Percentiles rank a stretch among this genome's conserved stretches.
Conservation (phyloP, 805 yeast species). For the Starmerella etchellsii region DNA sequence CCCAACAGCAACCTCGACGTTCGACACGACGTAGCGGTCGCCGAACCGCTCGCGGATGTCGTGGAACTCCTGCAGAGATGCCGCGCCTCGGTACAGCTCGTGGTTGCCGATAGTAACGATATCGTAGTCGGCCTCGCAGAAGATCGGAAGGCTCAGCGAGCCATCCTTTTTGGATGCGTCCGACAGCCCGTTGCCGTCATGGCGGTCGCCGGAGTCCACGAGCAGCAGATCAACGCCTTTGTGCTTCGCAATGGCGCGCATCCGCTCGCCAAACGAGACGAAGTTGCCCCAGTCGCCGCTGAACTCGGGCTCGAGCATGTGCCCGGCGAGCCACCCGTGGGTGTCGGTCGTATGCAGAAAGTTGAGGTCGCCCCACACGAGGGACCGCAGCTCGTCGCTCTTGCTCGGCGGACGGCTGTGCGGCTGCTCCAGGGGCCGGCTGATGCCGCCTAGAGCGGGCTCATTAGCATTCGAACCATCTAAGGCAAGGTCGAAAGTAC, state of each 20-base stretch:
- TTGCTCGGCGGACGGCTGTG: slow-evolving; percentile 7
- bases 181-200: slow-evolving; percentile 76
- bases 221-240: slow-evolving; percentile 49
- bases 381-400: slow-evolving; percentile 33
- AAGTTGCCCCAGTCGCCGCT: slow-evolving; percentile 89
- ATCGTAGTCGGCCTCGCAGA: slow-evolving; percentile 54
- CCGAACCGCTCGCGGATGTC: slow-evolving; percentile 40
- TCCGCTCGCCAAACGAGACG: slow-evolving; percentile 45
- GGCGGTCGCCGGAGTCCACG: slow-evolving; percentile 82
- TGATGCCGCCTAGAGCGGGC: too few species aligned
- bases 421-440: too few species aligned
- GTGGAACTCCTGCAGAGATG: slow-evolving; percentile 47
- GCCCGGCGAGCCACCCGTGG: slow-evolving; percentile 93
- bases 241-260: slow-evolving; percentile 35
- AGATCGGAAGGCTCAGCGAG: slow-evolving; percentile 42
- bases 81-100: slow-evolving; percentile 61
- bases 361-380: slow-evolving; percentile 61
- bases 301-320: slow-evolving; percentile 47
- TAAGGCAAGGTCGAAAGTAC: too few species aligned
- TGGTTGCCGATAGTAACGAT: slow-evolving; percentile 79
- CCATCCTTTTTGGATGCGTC: slow-evolving; percentile 71
- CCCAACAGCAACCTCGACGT: slow-evolving; percentile 27
- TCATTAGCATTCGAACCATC: too few species aligned
- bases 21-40: slow-evolving; percentile 44
- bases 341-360: slow-evolving; percentile 93